These are phyloP conservation scores for Ceratobasidium sp. DNA, from an alignment of 1,284 basidiomycete genomes.

Conservation along the genomic window DNA sequence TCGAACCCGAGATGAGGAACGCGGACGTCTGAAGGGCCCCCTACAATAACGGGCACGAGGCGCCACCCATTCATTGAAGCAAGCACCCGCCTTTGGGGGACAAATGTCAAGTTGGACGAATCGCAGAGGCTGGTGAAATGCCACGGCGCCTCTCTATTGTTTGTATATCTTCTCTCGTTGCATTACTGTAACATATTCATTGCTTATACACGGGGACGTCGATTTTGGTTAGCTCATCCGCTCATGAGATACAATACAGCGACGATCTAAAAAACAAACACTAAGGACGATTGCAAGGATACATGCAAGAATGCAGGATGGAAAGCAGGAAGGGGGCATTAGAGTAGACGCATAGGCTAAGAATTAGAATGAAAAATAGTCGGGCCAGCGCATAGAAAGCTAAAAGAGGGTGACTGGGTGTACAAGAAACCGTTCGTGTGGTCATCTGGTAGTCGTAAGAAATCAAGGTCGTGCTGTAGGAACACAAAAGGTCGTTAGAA, in stretches of 20 bases:
- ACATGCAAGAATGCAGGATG: not conserved
- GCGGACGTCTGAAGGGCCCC: conserved; percentile 59
- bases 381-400: not conserved
- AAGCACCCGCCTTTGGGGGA: not conserved
- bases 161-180: not conserved
- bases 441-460: not conserved
- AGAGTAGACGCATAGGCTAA: not conserved
- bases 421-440: not conserved
- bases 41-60: not conserved
- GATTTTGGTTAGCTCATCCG: not conserved
- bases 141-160: not conserved
- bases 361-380: not conserved
- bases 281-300: not conserved
- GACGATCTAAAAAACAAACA: not conserved
- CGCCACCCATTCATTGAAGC: not conserved
- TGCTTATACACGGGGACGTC: not conserved
- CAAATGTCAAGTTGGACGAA: not conserved
- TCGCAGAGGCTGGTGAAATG: not conserved
- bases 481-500: not conserved
- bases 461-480: not conserved
- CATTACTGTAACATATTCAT: not conserved
- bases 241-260: conserved; percentile 1
- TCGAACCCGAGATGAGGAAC: conserved; percentile 72
- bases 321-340: not conserved
- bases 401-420: not conserved